A percentile compares a stretch with the other conserved stretches of the same genome.
Conservation (phyloP, 176 grass and related monocot species). For the Zea luxurians region DNA sequence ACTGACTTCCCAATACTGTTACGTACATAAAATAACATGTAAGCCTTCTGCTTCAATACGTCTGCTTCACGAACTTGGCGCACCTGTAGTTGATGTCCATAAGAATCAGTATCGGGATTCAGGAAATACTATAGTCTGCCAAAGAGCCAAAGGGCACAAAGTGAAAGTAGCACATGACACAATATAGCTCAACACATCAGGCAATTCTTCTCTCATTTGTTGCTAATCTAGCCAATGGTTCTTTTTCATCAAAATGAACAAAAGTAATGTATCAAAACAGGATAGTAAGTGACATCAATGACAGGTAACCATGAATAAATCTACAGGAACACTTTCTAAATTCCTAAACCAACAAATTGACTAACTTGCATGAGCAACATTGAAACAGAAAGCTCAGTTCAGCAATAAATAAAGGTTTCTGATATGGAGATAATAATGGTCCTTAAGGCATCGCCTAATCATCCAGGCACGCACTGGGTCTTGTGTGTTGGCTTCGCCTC, state of each 20-base stretch:
- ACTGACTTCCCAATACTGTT: slow-evolving; percentile 57
- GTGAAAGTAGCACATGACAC: not conserved
- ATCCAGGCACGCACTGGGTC: not conserved
- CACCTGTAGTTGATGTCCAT: slow-evolving; percentile 61
- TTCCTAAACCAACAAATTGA: not conserved
- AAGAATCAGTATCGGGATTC: slow-evolving; percentile 20
- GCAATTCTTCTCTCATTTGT: not conserved
- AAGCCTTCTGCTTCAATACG: slow-evolving; percentile 86
- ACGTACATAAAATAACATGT: slow-evolving; percentile 97
- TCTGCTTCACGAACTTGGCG: slow-evolving; percentile 84
- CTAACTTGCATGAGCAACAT: not conserved
- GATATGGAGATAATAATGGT: not conserved
- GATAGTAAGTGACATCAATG: not conserved
- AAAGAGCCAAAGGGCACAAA: not conserved
- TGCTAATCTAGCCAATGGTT: not conserved
- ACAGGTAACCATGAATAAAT: not conserved
- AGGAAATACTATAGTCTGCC: not conserved
- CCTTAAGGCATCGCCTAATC: not conserved
- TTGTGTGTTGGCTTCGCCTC: not conserved
- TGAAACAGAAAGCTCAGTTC: too few species aligned
- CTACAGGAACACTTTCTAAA: not conserved
- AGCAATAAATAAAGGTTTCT: not conserved
- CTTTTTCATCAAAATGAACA: not conserved
- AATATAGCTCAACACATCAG: not conserved
- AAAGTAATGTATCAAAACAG: slow-evolving; percentile 12